Conservation (phyloP, 2,329 filamentous ascomycete genomes). For the Paraphaeosphaeria sporulosa region DNA sequence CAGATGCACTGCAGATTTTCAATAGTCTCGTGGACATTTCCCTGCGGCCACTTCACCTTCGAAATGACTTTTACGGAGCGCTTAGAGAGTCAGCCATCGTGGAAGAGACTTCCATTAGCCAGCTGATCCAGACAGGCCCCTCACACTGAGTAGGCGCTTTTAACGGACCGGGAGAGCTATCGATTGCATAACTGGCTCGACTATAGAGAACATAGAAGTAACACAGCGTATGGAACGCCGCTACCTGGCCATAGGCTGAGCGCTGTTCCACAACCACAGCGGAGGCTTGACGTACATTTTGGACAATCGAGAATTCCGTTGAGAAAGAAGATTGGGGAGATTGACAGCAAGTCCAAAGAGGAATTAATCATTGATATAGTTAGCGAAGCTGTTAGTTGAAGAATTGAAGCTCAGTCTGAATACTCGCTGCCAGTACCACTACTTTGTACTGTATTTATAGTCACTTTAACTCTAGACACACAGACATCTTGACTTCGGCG, state of each 20-base stretch:
- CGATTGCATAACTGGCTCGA: too few relatives aligned
- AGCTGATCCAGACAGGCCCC: constrained; percentile 54
- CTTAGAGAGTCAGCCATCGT: constrained; percentile 52
- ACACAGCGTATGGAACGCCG: constrained; percentile 2
- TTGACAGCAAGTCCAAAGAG: too few relatives aligned
- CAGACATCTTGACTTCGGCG: too few relatives aligned
- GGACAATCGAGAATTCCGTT: constrained; percentile 65
- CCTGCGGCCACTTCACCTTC: constrained; percentile 48
- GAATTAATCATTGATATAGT: too few relatives aligned
- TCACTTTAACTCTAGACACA: neutral
- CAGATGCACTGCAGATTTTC: too few relatives aligned
- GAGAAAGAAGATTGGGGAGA: too few relatives aligned
- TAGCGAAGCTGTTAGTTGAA: constrained; percentile 71
- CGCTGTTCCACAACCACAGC: constrained; percentile 19
- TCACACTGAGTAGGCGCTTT: constrained; percentile 56
- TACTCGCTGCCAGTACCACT: neutral
- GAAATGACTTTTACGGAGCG: constrained; percentile 57
- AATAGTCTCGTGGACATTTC: constrained; percentile 15
- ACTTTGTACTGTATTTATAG: too few relatives aligned
- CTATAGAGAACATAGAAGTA: neutral
- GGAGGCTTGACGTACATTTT: constrained; percentile 65
- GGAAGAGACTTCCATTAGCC: constrained; percentile 53
- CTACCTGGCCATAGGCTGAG: neutral
- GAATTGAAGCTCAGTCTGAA: constrained; percentile 67
- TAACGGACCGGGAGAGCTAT: constrained; percentile 36